Conservation (phyloP, 2,329 filamentous ascomycete genomes). For the Tolypocladium inflatum region DNA sequence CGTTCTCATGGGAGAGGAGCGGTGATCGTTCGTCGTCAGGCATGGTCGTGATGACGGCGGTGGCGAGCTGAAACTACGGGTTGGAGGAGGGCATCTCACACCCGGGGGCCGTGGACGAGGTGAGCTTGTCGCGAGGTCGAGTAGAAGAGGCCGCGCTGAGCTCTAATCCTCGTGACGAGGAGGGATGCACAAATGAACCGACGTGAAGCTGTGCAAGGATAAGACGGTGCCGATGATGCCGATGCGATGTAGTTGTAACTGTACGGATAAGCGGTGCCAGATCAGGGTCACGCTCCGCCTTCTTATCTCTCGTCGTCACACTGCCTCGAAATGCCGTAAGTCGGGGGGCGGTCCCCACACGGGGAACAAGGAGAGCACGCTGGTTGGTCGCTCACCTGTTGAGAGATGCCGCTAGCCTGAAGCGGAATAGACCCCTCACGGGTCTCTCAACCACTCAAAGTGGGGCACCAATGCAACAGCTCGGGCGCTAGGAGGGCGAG, state of each 20-base stretch:
- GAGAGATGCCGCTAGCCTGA: not conserved
- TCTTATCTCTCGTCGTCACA: not conserved
- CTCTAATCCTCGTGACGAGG: not conserved
- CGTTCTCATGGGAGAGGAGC: constrained; percentile 27
- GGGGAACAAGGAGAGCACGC: not conserved
- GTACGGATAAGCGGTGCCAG: not conserved
- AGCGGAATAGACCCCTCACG: not conserved
- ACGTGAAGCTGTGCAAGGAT: not conserved
- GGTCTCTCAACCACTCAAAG: too few relatives aligned
- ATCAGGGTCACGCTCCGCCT: not conserved
- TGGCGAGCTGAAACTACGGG: not conserved
- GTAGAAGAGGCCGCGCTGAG: not conserved
- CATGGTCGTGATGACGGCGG: constrained; percentile 27
- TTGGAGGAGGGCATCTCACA: not conserved
- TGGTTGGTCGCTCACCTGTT: not conserved
- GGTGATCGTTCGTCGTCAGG: constrained; percentile 37
- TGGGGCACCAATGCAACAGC: too few relatives aligned
- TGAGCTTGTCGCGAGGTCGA: not conserved
- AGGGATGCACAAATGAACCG: not conserved
- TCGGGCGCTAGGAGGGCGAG: too few relatives aligned
- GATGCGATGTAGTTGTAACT: not conserved
- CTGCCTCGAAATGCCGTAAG: not conserved
- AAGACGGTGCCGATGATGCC: not conserved
- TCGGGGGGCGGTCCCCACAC: not conserved
- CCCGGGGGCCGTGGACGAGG: not conserved